These are phyloP conservation scores for Macrocybe sp. DNA, from an alignment of 1,284 basidiomycete species.

Conservation along the genomic window DNA sequence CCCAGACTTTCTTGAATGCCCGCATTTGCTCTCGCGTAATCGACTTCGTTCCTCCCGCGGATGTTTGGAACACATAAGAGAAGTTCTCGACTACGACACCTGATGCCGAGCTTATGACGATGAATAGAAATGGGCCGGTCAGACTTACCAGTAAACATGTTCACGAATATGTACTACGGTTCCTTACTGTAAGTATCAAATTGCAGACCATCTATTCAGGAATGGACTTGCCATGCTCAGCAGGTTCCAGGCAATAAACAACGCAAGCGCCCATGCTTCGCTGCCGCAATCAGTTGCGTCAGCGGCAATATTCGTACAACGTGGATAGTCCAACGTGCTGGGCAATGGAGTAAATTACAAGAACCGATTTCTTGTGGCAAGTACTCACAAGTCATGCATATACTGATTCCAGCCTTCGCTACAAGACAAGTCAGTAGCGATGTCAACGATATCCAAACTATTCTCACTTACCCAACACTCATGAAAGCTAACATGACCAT, in stretches of 20 bases:
- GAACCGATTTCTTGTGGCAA: slow-evolving; percentile 5
- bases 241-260: slow-evolving; percentile 97
- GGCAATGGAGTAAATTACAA: slow-evolving; percentile 6
- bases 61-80: slow-evolving; percentile 90
- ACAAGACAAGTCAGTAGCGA: slow-evolving; percentile 4
- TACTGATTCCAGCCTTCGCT: slow-evolving; percentile 93
- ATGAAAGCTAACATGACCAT: slow-evolving; percentile 84
- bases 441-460: slow-evolving; percentile 5
- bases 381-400: slow-evolving; percentile 87
- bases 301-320: slow-evolving; percentile 67
- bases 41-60: slow-evolving; percentile 75
- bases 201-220: neutral
- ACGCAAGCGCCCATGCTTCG: slow-evolving; percentile 74
- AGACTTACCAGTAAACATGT: slow-evolving; percentile 80
- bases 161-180: slow-evolving; percentile 85
- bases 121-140: neutral
- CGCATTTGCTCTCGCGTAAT: slow-evolving; percentile 90
- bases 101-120: slow-evolving; percentile 13
- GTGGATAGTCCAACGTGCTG: slow-evolving; percentile 75
- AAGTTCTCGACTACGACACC: slow-evolving; percentile 97
- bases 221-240: slow-evolving; percentile 79
- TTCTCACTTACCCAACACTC: slow-evolving; percentile 57
- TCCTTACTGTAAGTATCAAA: neutral
- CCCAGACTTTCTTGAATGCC: slow-evolving; percentile 93
- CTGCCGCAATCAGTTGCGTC: slow-evolving; percentile 85